These are phyloP conservation scores for Noccaea caerulescens DNA, from an alignment of 345 rosid species.

Conservation along the genomic window DNA sequence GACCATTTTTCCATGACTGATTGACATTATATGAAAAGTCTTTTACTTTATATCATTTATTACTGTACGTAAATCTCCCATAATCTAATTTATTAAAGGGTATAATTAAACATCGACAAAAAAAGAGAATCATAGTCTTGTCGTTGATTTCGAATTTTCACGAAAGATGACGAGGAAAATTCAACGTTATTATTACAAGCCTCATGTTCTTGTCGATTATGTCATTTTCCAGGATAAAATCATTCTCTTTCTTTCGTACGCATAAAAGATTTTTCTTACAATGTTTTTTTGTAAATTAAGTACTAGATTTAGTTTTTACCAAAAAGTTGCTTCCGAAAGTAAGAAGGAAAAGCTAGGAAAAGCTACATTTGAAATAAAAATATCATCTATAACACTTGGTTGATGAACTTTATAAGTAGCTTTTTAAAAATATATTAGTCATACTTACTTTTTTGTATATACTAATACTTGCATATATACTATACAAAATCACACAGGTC, in stretches of 20 bases:
- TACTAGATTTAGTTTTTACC: not conserved
- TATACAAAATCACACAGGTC: not conserved
- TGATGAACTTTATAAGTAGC: constrained; percentile 18
- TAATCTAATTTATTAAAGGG: not conserved
- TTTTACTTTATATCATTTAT: constrained; percentile 17
- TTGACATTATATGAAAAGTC: constrained; percentile 11
- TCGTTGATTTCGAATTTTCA: constrained; percentile 19
- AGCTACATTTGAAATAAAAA: constrained; percentile 7
- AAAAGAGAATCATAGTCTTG: constrained; percentile 27
- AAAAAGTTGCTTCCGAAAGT: constrained; percentile 4
- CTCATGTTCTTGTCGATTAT: constrained; percentile 34
- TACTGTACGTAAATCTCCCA: constrained; percentile 6
- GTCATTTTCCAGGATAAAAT: constrained; percentile 15
- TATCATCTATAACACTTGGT: constrained; percentile 6
- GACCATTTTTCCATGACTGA: too few species aligned
- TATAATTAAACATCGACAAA: constrained; percentile 10
- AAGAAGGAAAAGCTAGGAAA: constrained; percentile 26
- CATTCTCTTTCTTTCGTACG: constrained; percentile 9
- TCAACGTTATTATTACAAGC: constrained; percentile 20
- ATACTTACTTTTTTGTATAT: too few species aligned
- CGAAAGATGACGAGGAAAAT: constrained; percentile 38
- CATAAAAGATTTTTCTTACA: not conserved
- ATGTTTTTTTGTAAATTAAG: not conserved
- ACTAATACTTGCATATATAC: not conserved
- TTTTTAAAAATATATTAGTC: not conserved